Percentiles rank a stretch among this genome's conserved stretches.
These are phyloP conservation scores for Haematococcus lacustris DNA, from an alignment of 139 green algal genomes.

Conservation along the genomic window DNA sequence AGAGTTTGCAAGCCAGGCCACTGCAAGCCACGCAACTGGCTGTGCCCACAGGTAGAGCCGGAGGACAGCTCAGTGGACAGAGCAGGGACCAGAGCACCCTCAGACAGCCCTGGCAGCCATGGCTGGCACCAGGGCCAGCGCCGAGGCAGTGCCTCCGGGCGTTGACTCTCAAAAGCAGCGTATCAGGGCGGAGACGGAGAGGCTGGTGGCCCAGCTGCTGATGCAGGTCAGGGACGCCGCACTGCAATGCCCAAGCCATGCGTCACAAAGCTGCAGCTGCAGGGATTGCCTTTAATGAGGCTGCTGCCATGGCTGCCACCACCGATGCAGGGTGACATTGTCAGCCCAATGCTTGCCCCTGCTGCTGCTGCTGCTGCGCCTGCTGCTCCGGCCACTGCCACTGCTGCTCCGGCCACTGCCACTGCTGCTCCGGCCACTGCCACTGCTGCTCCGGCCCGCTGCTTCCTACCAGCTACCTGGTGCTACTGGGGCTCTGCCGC, in stretches of 20 bases:
- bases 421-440: no score
- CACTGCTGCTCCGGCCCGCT: background rate
- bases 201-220: conserved; percentile 12
- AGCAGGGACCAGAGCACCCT: no score
- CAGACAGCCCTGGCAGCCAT: no score
- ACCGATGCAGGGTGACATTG: background rate
- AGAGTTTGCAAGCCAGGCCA: no score
- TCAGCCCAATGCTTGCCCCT: background rate
- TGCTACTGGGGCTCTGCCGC: background rate
- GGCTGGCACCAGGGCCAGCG: no score
- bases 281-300: background rate
- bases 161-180: no score
- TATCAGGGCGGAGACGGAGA: conserved; percentile 8
- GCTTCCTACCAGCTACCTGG: background rate
- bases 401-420: no score
- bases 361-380: background rate
- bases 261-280: background rate
- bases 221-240: background rate
- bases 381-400: background rate
- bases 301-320: no score
- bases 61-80: no score
- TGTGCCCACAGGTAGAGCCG: no score
- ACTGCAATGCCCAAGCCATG: background rate
- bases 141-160: no score
- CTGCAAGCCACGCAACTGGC: no score